Conservation (phyloP, 2,329 filamentous ascomycete species). For the Chrysoporthe puriensis region DNA sequence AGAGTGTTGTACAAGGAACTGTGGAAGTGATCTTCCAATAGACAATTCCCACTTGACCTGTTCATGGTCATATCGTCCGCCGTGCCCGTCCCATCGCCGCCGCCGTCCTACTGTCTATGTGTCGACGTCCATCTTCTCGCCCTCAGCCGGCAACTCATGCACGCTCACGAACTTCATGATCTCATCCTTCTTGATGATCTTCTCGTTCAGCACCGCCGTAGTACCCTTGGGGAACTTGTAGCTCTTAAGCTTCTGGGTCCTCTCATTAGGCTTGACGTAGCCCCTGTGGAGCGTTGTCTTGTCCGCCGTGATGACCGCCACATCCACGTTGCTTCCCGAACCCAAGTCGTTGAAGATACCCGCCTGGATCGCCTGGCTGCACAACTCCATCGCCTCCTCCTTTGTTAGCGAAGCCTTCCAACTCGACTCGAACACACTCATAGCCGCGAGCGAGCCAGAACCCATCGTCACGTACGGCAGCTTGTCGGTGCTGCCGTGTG, state of each 20-base stretch:
- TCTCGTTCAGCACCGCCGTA: constrained; percentile 95
- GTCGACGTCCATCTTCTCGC: constrained; percentile 72
- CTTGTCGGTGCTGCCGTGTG: constrained; percentile 97
- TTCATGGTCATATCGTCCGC: constrained; percentile 10
- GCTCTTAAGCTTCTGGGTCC: constrained; percentile 87
- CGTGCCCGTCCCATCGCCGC: background rate
- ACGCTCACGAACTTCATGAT: constrained; percentile 93
- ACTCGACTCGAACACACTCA: constrained; percentile 96
- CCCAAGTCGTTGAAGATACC: constrained; percentile 99
- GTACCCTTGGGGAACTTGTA: constrained; percentile 90
- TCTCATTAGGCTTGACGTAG: constrained; percentile 90
- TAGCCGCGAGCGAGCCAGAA: constrained; percentile 91
- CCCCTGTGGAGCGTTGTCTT: constrained; percentile 94
- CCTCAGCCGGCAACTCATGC: constrained; percentile 76
- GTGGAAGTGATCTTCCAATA: constrained; percentile 5
- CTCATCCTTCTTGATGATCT: constrained; percentile 91
- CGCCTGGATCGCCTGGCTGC: constrained; percentile 85
- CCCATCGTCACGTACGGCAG: constrained; percentile 99
- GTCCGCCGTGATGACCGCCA: constrained; percentile 91
- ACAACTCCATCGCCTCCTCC: constrained; percentile 82
- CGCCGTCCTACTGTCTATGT: constrained; percentile 43
- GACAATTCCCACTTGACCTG: constrained; percentile 11
- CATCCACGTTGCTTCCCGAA: constrained; percentile 95
- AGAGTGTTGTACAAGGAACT: constrained; percentile 26
- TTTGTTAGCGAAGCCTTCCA: constrained; percentile 81